A percentile compares a stretch with the other conserved stretches of the same genome.
Conservation (phyloP, 2,329 filamentous ascomycete genomes). For the Talaromyces verruculosus region DNA sequence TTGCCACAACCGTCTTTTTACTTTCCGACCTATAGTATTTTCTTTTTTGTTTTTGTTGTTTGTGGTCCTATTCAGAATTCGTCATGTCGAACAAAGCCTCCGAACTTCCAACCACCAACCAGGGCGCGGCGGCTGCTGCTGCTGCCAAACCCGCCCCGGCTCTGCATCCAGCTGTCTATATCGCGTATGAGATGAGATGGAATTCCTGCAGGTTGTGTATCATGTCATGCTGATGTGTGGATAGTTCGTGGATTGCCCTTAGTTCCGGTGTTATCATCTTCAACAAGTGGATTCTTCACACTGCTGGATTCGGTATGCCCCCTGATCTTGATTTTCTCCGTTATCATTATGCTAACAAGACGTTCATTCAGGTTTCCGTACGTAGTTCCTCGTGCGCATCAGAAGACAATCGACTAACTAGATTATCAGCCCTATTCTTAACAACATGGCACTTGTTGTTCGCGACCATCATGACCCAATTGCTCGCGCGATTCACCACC, state of each 20-base stretch:
- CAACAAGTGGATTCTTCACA: constrained; percentile 98
- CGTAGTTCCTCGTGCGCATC: not conserved
- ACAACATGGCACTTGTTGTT: constrained; percentile 96
- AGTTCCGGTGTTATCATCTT: constrained; percentile 95
- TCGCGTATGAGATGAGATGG: constrained; percentile 53
- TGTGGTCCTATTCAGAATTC: not conserved
- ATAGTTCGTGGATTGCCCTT: constrained; percentile 84
- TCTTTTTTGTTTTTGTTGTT: constrained; percentile 1
- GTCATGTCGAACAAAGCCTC: constrained; percentile 18
- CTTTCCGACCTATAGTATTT: not conserved
- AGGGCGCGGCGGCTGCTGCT: constrained; percentile 10
- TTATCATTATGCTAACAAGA: not conserved
- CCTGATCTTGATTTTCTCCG: constrained; percentile 25
- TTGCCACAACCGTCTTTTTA: not conserved
- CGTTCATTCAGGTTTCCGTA: constrained; percentile 8
- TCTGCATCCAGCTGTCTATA: constrained; percentile 83
- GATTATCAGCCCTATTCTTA: constrained; percentile 58
- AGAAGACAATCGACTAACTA: not conserved
- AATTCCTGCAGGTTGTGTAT: not conserved
- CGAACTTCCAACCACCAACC: constrained; percentile 18
- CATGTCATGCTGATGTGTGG: constrained; percentile 7
- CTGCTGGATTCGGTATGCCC: constrained; percentile 73
- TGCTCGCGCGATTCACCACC: constrained; percentile 84
- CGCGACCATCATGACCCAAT: constrained; percentile 89
- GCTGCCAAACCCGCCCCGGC: constrained; percentile 37